These are phyloP conservation scores for Malus hybrid DNA, from an alignment of 331 rosid species.

Conservation along the genomic window DNA sequence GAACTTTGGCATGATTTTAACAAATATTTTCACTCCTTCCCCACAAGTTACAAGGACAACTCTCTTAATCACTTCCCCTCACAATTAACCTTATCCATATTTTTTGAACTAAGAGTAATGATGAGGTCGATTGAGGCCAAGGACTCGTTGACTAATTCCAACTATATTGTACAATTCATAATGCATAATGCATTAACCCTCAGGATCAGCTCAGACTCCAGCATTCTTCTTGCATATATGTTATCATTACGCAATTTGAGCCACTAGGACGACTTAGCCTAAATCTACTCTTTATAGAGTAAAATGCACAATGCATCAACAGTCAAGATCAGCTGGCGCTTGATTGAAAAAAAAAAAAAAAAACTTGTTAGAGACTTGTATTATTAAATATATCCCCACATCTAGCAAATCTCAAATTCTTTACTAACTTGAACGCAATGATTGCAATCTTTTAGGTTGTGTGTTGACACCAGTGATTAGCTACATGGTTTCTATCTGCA, in stretches of 20 bases:
- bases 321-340: rapidly evolving
- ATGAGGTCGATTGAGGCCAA: not conserved
- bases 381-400: not conserved
- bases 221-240: not conserved
- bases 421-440: slow-evolving; percentile 3
- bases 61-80: not conserved
- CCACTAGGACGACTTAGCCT: not conserved
- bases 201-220: no score
- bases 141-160: not conserved
- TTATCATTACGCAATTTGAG: no score
- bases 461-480: not conserved
- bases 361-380: not conserved
- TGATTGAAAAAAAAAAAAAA: no score
- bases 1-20: slow-evolving; percentile 16
- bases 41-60: not conserved
- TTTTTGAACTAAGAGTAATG: not conserved
- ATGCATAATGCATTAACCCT: not conserved
- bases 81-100: not conserved
- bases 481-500: slow-evolving; percentile 5
- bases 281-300: no score
- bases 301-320: not conserved
- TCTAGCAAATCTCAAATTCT: no score
- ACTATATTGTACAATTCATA: not conserved
- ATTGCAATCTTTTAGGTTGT: slow-evolving; percentile 36
- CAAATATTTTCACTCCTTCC: slow-evolving; percentile 1